Base-by-base conservation (phyloP, 352 stramenopile species). In the Globisporangium solare region DNA sequence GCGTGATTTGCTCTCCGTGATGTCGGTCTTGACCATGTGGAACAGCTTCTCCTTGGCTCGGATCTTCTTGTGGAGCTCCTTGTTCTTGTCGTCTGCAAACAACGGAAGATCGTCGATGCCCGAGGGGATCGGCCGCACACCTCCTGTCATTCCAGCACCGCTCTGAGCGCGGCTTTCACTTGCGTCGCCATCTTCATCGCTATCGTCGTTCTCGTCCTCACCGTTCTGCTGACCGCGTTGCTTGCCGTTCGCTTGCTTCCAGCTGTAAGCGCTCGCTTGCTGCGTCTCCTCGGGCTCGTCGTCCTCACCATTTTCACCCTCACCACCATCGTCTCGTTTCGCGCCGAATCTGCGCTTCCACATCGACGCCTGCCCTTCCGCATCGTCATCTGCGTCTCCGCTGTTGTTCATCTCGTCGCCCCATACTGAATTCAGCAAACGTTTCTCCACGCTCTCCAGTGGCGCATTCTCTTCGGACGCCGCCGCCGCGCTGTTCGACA, bases 51-150 rank as follows among this genome's bases (percentile, higher is more conserved):
- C 79, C 61, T 94, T 96, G 2, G 69, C 58, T 54, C 84, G 83
- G 63, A 92, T 92, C 51, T 95, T 72, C 47, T 70, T 69, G 62
- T 96, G 79, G 8, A 97, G 60, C 22, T 74, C 64, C 59, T 94
- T 94, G 62, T 92, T 92, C 68, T 93, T 87, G 20, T 91, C 78
- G 55, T 94, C 86, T 1, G 88, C 88, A 61, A 96, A 96, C 42
- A 95, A 63, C 60, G 89, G 89, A 24, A 97, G 73, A 54, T 96
- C 84, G 54, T 96, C 86, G 21, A 96, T 89, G 41, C 82, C 86
- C 15, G 83, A 84, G 3, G 88, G 78, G 43, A 91, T 70, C 7
- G 67, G 67, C 0, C 76, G 76, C 6, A 52, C 65, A 11, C 57
- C 56, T 27, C 20, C 17, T 12, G 22, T 42, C 31, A 11, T 18